A percentile compares a stretch with the other conserved stretches of the same genome.
phyloP scores from a whole-genome alignment of 441 rosid species.

The Breynia disticha region DNA sequence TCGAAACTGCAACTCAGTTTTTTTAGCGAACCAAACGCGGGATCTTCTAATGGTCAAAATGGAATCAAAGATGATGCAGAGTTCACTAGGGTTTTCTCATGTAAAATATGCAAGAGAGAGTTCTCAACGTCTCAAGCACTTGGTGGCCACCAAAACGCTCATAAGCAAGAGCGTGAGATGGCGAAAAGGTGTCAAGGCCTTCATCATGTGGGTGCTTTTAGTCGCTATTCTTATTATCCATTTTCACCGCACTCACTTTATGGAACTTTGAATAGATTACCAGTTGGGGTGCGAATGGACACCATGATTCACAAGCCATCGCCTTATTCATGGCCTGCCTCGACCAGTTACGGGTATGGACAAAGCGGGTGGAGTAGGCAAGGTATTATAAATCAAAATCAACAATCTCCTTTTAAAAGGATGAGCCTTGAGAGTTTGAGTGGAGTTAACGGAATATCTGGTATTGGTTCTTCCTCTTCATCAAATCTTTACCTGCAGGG shows the following conservation, averaged over 20 bases:
- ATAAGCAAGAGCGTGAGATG: neutral
- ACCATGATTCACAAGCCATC: too few species aligned
- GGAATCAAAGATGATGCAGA: neutral
- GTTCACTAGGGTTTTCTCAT: neutral
- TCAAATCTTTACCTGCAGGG: too few species aligned
- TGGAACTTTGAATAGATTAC: neutral
- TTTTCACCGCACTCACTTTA: neutral
- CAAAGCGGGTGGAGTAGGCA: too few species aligned
- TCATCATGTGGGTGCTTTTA: neutral
- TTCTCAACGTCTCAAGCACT: neutral
- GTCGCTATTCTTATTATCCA: neutral
- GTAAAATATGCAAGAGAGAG: neutral
- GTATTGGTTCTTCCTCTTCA: too few species aligned
- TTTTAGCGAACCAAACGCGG: neutral
- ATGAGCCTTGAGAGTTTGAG: too few species aligned
- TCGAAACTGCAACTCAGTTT: neutral
- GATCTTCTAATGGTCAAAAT: neutral
- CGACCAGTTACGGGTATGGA: too few species aligned
- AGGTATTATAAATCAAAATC: too few species aligned
- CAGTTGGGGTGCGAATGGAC: too few species aligned
- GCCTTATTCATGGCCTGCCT: too few species aligned
- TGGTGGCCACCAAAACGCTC: neutral
- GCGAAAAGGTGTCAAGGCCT: neutral
- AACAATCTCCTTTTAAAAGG: too few species aligned
- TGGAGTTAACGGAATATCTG: too few species aligned